Base-by-base conservation (phyloP, 1,284 basidiomycete species). In the Tylopilus sp. region DNA sequence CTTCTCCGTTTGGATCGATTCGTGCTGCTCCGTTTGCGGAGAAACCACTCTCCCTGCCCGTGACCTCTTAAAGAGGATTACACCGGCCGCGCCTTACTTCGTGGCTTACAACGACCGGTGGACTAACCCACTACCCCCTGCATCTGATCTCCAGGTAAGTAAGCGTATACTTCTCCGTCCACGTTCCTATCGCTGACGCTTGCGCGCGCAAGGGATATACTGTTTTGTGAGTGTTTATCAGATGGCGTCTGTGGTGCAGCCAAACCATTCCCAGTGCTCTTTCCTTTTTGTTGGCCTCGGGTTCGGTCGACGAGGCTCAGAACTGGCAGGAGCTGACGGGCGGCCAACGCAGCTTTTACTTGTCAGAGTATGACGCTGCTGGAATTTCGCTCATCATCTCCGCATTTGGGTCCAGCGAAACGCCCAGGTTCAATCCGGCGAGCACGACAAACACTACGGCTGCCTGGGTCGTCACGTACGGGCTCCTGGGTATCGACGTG, bases 401-500 rank as follows among this genome's bases (percentile, higher is more conserved):
- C 9, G 72, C 66, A 2, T 80, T 79, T 53, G 79, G 80, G 10
- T 70, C 75, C 0, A 78, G 77, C 6, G 77, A 79, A 40, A 66
- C 66, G 0, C 80, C 80, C 3, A 79, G 77, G 6, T 64, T 70
- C n/a, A 68, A 80, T 46, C 62, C 76, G 0, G 57, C 66, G 15
- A 57, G 46, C 2, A 68, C 71, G 1, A 78, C 77, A 0, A 71
- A 77, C 54, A 72, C 64, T 2, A 70, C 79, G 58, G 74, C 77
- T 4, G 61, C 67, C 0, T 79, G 71, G 68, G 77, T 79, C 30
- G 72, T 67, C 51, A 41, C 73, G 41, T 78, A 74, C 55, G 68
- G 70, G 19, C 57, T 82, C 5, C 73, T 77, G 45, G 80, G 79
- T 31, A 63, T 82, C 34, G 80, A 82, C 43, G 77, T 71, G 23